These are phyloP conservation scores for Pulveroboletus ravenelii DNA, from an alignment of 768 basidiomycete species.

Conservation along the genomic window DNA sequence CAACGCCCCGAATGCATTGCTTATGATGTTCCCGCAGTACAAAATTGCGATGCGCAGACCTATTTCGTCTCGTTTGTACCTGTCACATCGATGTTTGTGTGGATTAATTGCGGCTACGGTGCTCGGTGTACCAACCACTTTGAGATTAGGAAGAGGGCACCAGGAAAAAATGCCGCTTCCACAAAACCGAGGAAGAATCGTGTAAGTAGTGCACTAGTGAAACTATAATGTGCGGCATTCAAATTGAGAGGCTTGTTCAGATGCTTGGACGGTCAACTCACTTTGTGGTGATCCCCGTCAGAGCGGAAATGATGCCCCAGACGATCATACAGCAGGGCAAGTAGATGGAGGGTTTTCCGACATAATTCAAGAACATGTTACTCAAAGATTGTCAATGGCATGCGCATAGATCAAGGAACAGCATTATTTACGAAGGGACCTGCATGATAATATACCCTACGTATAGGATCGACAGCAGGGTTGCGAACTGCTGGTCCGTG, in stretches of 20 bases:
- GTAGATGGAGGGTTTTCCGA: slow-evolving; percentile 64
- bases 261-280: slow-evolving; percentile 4
- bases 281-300: slow-evolving; percentile 38
- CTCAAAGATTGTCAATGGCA: slow-evolving; percentile 32
- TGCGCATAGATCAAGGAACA: background rate
- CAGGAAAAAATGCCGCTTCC: slow-evolving; percentile 46
- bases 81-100: slow-evolving; percentile 20
- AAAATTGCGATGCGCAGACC: slow-evolving; percentile 41
- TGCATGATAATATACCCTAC: slow-evolving; percentile 49
- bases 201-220: slow-evolving; percentile 37
- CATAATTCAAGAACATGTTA: slow-evolving; percentile 65
- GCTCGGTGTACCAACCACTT: slow-evolving; percentile 28
- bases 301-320: slow-evolving; percentile 59
- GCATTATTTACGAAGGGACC: slow-evolving; percentile 33
- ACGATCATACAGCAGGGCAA: slow-evolving; percentile 62
- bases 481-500: slow-evolving; percentile 58
- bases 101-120: slow-evolving; percentile 26
- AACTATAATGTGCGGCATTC: slow-evolving; percentile 26
- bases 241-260: background rate
- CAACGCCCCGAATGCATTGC: slow-evolving; percentile 53
- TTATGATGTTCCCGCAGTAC: slow-evolving; percentile 48
- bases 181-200: slow-evolving; percentile 55
- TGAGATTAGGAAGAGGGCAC: slow-evolving; percentile 37
- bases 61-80: slow-evolving; percentile 44
- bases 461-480: slow-evolving; percentile 63